These are phyloP conservation scores for Ziziphus jujuba DNA, from an alignment of 306 rosid species.

Conservation along the genomic window DNA sequence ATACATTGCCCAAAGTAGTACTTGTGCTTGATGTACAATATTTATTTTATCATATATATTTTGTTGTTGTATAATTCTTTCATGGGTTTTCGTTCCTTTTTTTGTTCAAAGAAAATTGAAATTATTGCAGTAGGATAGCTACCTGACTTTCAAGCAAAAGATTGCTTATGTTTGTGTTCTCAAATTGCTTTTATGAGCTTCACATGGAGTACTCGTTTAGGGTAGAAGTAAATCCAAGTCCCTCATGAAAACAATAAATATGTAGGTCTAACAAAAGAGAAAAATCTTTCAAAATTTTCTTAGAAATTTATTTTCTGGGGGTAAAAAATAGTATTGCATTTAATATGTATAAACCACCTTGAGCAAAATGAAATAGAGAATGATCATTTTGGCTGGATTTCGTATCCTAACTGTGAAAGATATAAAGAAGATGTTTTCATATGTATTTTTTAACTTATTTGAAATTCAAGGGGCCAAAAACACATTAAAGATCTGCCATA, in stretches of 20 bases:
- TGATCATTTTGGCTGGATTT: conserved; percentile 3
- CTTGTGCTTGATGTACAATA: too few species aligned
- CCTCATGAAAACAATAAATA: conserved; percentile 21
- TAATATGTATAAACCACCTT: neutral
- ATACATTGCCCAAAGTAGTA: too few species aligned
- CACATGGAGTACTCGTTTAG: conserved; percentile 9
- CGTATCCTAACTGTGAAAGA: conserved; percentile 13
- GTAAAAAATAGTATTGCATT: too few species aligned
- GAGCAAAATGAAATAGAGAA: conserved; percentile 1
- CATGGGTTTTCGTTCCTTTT: neutral
- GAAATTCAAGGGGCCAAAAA: conserved; percentile 9
- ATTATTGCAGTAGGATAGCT: neutral
- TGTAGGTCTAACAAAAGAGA: conserved; percentile 2
- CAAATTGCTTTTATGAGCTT: conserved; percentile 14
- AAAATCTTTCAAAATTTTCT: neutral
- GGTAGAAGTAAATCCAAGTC: conserved; percentile 14
- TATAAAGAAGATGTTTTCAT: neutral
- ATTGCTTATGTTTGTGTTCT: neutral
- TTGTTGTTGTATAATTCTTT: too few species aligned
- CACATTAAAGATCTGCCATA: conserved; percentile 12
- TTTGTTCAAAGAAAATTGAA: neutral
- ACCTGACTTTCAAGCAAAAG: neutral
- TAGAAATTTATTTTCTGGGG: too few species aligned
- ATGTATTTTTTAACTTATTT: neutral
- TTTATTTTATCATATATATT: too few species aligned